Base-by-base conservation (phyloP, 257 asterid species). In the Lycium ferocissimum region DNA sequence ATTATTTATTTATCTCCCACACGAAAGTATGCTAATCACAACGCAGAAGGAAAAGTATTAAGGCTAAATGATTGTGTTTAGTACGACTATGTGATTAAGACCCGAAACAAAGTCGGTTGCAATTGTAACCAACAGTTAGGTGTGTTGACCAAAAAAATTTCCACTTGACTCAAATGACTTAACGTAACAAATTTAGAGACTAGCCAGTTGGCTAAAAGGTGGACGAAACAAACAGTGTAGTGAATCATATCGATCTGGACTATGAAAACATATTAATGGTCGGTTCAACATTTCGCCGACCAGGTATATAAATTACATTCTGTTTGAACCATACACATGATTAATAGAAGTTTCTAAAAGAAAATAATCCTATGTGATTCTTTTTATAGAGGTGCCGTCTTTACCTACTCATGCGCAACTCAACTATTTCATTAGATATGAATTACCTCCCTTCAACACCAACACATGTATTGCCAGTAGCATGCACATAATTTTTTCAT, bases 91-190 rank as follows among this genome's bases (percentile, higher is more conserved):
- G 3, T 3, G 82, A 76, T 22, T 51, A 1, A 51, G 47, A 76
- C 63, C 7, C 40, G 1, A 53, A 76, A 51, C 26, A 8, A 26
- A 76, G 82, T 76, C 22, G 81, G 63, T 76, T 76, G 47, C 43
- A 76, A 70, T 70, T 38, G 54, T 40, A 38, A 70, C 79, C 7
- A 37, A 75, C 9, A 75, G 43, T 75, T 75, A 26, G 63, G 82
- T 76, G 14, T 51, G 45, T 76, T 76, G 63, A 76, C 63, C 12
- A 7, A 12, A 76, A 26, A 49, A 51, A 26, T 22, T 14, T 73
- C 61, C 59, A 73, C 12, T 73, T 75, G 4, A 76, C 62, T 13
- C 59, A 49, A 26, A 26, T 51, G 37, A 51, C 45, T 49, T 76
- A 1, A 76, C 82, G 63, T 76, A 76, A 76, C 63, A 14, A 14